Evolutionary conservation across 2,329 filamentous ascomycete species (phyloP).

Genomic region (Magnaporthiopsis incrustans): DNA sequence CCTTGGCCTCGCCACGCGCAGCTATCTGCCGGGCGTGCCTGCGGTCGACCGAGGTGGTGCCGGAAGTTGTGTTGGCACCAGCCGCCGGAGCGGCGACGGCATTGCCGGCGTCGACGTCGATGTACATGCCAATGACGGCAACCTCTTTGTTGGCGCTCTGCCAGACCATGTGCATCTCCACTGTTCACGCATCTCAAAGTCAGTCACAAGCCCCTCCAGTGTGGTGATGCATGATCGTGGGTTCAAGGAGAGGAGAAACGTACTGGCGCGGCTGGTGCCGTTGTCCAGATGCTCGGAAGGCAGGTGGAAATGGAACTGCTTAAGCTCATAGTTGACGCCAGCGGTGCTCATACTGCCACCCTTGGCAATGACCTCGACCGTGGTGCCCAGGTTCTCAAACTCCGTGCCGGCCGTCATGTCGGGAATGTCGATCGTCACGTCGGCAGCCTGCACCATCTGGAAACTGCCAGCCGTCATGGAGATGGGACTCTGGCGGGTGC

Average conservation of each 20-base stretch:
- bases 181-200: constrained; percentile 11
- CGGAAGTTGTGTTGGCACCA: constrained; percentile 9
- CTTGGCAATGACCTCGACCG: constrained; percentile 44
- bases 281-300: constrained; percentile 40
- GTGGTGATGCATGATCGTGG: too few species aligned
- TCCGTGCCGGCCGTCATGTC: constrained; percentile 32
- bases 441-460: constrained; percentile 21
- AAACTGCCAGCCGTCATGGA: constrained; percentile 35
- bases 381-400: constrained; percentile 51
- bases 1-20: constrained; percentile 11
- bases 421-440: constrained; percentile 31
- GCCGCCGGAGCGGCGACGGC: constrained; percentile 12
- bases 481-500: constrained; percentile 50
- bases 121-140: constrained; percentile 35
- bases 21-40: constrained; percentile 1
- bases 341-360: constrained; percentile 27
- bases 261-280: constrained; percentile 35
- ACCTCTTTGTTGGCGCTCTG: constrained; percentile 31
- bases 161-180: constrained; percentile 55
- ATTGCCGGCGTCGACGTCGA: constrained; percentile 27
- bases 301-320: constrained; percentile 44
- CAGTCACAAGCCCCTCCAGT: background rate
- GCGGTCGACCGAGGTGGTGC: constrained; percentile 6
- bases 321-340: constrained; percentile 27
- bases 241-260: constrained; percentile 11